Percentiles rank a stretch among this genome's conserved stretches.
phyloP scores from a whole-genome alignment of 2,329 filamentous ascomycete genomes.

The Hirsutella rhossiliensis region DNA sequence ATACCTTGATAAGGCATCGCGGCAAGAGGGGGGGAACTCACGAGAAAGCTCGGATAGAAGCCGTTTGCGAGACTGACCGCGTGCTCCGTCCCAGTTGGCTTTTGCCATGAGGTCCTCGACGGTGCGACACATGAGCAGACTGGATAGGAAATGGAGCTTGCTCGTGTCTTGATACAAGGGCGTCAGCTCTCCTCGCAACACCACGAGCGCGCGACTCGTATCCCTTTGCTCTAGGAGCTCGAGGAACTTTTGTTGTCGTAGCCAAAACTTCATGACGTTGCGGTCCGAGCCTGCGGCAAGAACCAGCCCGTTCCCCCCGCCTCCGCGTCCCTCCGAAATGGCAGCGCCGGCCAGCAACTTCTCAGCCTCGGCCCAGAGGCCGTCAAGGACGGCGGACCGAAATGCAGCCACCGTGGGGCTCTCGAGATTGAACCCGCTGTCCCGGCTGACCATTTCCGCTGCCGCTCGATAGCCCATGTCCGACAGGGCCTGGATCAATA shows the following conservation, averaged over 20 bases:
- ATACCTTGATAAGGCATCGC: background rate
- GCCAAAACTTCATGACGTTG: slow-evolving; percentile 72
- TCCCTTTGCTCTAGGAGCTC: slow-evolving; percentile 75
- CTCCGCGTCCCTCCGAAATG: slow-evolving; percentile 18
- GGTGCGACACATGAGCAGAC: slow-evolving; percentile 79
- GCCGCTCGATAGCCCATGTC: slow-evolving; percentile 79
- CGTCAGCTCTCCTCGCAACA: slow-evolving; percentile 80
- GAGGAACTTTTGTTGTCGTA: slow-evolving; percentile 89
- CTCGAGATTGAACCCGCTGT: slow-evolving; percentile 83
- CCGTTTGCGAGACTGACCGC: slow-evolving; percentile 58
- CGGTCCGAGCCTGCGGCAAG: slow-evolving; percentile 65
- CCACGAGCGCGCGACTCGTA: slow-evolving; percentile 59
- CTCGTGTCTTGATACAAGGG: slow-evolving; percentile 69
- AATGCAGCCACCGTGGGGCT: slow-evolving; percentile 79
- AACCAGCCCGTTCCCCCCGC: slow-evolving; percentile 48
- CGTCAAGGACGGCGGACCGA: slow-evolving; percentile 64
- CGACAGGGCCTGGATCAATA: slow-evolving; percentile 80
- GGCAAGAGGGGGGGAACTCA: slow-evolving; percentile 27
- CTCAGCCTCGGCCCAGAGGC: slow-evolving; percentile 80
- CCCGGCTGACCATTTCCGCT: slow-evolving; percentile 60
- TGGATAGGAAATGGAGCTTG: slow-evolving; percentile 73
- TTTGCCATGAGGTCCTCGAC: slow-evolving; percentile 63
- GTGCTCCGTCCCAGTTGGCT: slow-evolving; percentile 76
- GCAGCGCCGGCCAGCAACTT: slow-evolving; percentile 53
- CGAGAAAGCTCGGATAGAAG: slow-evolving; percentile 76